Evolutionary conservation across 208 protist species (phyloP).

Genomic region (Wallacemonas collosoma): DNA sequence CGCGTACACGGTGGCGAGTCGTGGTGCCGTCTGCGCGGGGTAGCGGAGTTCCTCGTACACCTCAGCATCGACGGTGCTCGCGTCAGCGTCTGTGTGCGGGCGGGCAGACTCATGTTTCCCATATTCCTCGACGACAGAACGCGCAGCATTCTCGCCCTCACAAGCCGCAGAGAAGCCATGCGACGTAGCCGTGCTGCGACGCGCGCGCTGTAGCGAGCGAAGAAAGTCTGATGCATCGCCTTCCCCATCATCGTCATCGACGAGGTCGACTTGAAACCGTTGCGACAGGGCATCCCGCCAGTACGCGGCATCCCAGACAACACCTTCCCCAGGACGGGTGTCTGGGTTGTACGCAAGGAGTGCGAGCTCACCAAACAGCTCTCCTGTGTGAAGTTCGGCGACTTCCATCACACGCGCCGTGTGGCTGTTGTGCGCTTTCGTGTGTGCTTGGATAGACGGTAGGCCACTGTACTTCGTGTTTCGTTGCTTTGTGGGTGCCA

Average conservation of each 20-base stretch:
- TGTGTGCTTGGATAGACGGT: no score
- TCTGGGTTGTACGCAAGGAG: conserved; percentile 67
- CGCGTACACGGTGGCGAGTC: conserved; percentile 52
- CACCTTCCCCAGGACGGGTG: conserved; percentile 49
- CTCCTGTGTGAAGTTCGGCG: conserved; percentile 50
- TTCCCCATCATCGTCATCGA: conserved; percentile 15
- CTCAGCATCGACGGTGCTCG: not conserved
- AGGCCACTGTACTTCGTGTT: not conserved
- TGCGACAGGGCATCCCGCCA: conserved; percentile 48
- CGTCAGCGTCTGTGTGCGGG: not conserved
- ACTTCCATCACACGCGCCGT: conserved; percentile 54
- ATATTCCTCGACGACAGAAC: conserved; percentile 17
- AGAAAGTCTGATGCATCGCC: conserved; percentile 8
- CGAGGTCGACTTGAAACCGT: conserved; percentile 17
- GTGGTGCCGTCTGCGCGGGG: conserved; percentile 21
- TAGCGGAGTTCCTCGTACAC: conserved; percentile 24
- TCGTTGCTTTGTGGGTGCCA: conserved; percentile 16
- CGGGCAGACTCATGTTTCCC: not conserved
- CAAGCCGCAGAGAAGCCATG: conserved; percentile 15
- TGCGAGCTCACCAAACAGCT: conserved; percentile 76
- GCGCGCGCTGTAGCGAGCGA: not conserved
- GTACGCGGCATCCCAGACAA: conserved; percentile 55
- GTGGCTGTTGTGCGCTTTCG: no score
- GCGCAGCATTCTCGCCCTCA: not conserved
- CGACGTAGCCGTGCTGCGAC: conserved; percentile 2